Evolutionary conservation across 2,329 filamentous ascomycete species (phyloP).

Genomic region (Cyphellophora attinorum): DNA sequence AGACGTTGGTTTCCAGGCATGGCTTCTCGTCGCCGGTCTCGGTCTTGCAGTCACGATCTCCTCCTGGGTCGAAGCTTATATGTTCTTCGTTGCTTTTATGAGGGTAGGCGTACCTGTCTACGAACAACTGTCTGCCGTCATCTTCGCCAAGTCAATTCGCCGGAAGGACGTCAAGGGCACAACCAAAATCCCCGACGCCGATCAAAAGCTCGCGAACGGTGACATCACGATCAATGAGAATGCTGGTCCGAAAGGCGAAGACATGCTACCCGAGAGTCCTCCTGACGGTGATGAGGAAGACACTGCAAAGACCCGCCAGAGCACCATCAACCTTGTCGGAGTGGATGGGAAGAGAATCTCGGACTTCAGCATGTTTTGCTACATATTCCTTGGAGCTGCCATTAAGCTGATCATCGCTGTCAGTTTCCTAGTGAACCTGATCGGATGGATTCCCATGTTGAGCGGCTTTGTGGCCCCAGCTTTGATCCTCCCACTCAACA

Average conservation of each 20-base stretch:
- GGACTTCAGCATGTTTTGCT: slow-evolving; percentile 58
- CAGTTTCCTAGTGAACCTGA: slow-evolving; percentile 55
- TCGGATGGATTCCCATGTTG: slow-evolving; percentile 61
- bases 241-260: slow-evolving; percentile 22
- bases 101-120: slow-evolving; percentile 58
- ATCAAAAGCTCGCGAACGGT: slow-evolving; percentile 7
- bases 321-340: slow-evolving; percentile 68
- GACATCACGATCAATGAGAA: slow-evolving; percentile 21
- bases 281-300: slow-evolving; percentile 41
- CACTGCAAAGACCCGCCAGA: slow-evolving; percentile 54
- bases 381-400: slow-evolving; percentile 52
- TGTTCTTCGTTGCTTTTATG: slow-evolving; percentile 58
- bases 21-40: slow-evolving; percentile 60
- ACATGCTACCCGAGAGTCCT: slow-evolving; percentile 25
- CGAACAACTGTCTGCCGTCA: slow-evolving; percentile 58
- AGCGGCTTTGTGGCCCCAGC: slow-evolving; percentile 57
- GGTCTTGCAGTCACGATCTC: slow-evolving; percentile 48
- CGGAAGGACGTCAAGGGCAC: slow-evolving; percentile 64
- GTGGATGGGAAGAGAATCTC: slow-evolving; percentile 62
- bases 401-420: slow-evolving; percentile 59
- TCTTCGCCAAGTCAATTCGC: slow-evolving; percentile 69
- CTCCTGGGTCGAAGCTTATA: slow-evolving; percentile 53
- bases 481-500: slow-evolving; percentile 58
- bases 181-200: slow-evolving; percentile 28
- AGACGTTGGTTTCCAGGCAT: slow-evolving; percentile 44